These are phyloP conservation scores for Candida peoriensis DNA, from an alignment of 805 yeast species.

Conservation along the genomic window DNA sequence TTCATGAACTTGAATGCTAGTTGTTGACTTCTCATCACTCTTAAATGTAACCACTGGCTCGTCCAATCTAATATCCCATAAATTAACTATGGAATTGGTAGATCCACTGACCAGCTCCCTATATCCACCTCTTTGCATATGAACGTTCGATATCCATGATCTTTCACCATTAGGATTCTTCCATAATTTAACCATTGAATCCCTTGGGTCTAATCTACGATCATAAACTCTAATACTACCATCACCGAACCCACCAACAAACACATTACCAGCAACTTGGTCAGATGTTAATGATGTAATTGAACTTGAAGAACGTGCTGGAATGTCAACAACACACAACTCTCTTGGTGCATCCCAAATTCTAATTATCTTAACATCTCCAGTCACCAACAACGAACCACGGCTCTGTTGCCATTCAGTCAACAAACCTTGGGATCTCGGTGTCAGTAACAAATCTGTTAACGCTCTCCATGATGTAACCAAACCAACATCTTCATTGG, in stretches of 20 bases:
- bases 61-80: conserved; percentile 85
- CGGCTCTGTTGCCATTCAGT: conserved; percentile 97
- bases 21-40: conserved; percentile 44
- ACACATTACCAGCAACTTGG: conserved; percentile 87
- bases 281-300: conserved; percentile 89
- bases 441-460: conserved; percentile 76
- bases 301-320: conserved; percentile 86
- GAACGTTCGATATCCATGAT: conserved; percentile 66
- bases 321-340: conserved; percentile 77
- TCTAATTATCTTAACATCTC: conserved; percentile 87
- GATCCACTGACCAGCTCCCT: conserved; percentile 85
- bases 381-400: conserved; percentile 86
- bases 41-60: conserved; percentile 66
- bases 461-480: conserved; percentile 92
- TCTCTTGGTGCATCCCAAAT: conserved; percentile 98
- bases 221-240: conserved; percentile 88
- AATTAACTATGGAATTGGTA: conserved; percentile 71
- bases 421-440: conserved; percentile 75
- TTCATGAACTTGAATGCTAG: conserved; percentile 82
- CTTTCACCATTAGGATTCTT: conserved; percentile 41
- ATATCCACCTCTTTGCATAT: conserved; percentile 95
- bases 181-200: conserved; percentile 84
- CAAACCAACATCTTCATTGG: conserved; percentile 47
- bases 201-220: conserved; percentile 77
- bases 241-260: conserved; percentile 90